A percentile compares a stretch with the other conserved stretches of the same genome.
phyloP scores from a whole-genome alignment of 2,329 filamentous ascomycete species.

The Colletotrichum falcatum region DNA sequence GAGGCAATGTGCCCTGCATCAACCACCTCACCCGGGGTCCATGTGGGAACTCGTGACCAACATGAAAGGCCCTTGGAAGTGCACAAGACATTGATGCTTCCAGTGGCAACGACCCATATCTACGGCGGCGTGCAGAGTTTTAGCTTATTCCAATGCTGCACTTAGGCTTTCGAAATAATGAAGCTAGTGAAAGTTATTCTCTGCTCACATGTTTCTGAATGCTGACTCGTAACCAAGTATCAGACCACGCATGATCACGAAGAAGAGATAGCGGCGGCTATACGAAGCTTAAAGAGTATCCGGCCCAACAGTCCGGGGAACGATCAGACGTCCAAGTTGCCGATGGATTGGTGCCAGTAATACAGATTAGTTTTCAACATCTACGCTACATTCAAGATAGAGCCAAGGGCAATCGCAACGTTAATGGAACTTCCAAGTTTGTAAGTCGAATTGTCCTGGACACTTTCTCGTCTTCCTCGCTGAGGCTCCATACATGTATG shows the following conservation, averaged over 20 bases:
- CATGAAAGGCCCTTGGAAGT: no score
- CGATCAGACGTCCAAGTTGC: neutral
- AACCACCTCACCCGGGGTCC: no score
- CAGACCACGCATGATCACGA: neutral
- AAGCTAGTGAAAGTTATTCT: conserved; percentile 21
- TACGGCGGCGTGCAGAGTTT: neutral
- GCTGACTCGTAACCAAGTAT: conserved; percentile 1
- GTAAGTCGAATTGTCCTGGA: neutral
- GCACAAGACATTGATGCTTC: no score
- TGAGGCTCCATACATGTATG: neutral
- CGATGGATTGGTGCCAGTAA: neutral
- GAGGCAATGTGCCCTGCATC: no score
- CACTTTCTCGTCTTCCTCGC: no score
- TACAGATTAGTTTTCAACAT: neutral
- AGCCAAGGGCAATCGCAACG: neutral
- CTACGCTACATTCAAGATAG: neutral
- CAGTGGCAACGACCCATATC: neutral
- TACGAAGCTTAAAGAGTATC: neutral
- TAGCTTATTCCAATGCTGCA: conserved; percentile 1
- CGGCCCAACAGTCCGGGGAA: neutral
- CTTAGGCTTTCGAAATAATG: neutral
- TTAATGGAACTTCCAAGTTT: neutral
- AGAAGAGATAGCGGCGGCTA: neutral
- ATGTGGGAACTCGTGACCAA: no score
- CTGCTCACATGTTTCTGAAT: neutral